Base-by-base conservation (phyloP, 306 rosid species). In the Medicago arabica region DNA sequence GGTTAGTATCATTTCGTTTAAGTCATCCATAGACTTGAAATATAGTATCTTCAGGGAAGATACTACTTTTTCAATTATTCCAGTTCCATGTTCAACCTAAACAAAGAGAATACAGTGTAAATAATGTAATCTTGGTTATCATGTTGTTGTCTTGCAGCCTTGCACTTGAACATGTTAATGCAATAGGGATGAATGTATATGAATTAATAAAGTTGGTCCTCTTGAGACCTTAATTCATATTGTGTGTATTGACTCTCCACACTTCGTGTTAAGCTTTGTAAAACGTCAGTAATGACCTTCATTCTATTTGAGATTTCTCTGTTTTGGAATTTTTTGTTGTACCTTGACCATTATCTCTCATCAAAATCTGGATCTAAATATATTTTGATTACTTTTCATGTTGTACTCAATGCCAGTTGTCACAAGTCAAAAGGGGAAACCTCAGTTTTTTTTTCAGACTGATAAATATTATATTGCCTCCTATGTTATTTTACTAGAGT, bases 1-100 rank as follows among this genome's bases (percentile, higher is more conserved):
- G 98, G 98, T 95, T 78, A 87, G 96, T 83, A 69, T 67, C 81
- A 63, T 71, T 67, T 50, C 54, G 54, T 75, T 65, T 46, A 72
- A 71, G 67, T 58, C 50, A 67, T 47, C 38, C 5, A 17, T 23
- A 19, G 75, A 50, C 64, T 47, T 46, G 17, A 50, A 65, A 57
- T 73, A 60, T 67, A 59, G 46, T 59, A 67, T 59, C 76, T 58
- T 10, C 72, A 11, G 14, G 62, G 15, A 16, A 55, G 43, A 70
- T 41, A 34, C 34, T 60, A 39, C 23, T 34, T 61, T 41, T 14
- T 40, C 54, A 55, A 47, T 71, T 53, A 50, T 67, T 76, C 53
- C 51, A 57, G 64, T 67, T 68, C 13, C 25, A 39, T 72, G 53
- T 25, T 82, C 41, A 49, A 72, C 44, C 16, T 19, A 62, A 19